Conservation (phyloP, 768 basidiomycete species). For the Hemileccinum impolitum region DNA sequence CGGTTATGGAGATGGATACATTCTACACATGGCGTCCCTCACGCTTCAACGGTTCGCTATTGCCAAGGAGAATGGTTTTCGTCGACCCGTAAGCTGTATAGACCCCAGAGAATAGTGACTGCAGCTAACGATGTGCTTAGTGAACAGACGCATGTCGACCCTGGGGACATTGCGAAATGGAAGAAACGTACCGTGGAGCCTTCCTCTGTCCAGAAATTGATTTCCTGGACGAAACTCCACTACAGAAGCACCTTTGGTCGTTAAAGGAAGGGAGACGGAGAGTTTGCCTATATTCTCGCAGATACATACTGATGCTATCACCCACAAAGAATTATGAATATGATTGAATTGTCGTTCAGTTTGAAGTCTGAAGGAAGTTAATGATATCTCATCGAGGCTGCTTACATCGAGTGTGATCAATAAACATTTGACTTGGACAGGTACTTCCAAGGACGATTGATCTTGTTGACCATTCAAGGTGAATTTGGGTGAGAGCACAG, state of each 20-base stretch:
- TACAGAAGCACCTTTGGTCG: neutral
- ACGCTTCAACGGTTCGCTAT: neutral
- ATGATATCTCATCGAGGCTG: too few species aligned
- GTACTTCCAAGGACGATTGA: too few species aligned
- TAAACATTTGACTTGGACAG: too few species aligned
- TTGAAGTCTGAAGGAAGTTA: too few species aligned
- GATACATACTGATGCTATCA: too few species aligned
- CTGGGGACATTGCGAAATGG: neutral
- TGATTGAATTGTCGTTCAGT: neutral
- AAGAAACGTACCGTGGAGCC: neutral
- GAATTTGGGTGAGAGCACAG: conserved; percentile 13
- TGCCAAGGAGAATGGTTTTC: neutral
- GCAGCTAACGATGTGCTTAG: neutral
- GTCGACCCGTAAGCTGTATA: neutral
- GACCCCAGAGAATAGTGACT: neutral
- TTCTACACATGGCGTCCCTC: neutral
- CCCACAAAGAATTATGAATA: too few species aligned
- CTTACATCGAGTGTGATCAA: too few species aligned
- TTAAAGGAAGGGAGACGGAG: neutral
- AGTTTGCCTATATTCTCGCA: neutral
- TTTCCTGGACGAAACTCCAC: neutral
- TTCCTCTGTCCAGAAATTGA: neutral
- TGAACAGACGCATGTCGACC: neutral
- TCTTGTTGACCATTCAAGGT: too few species aligned
- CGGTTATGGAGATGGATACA: neutral